Conservation (phyloP, 139 green algal species). For the Micromonas commoda region DNA sequence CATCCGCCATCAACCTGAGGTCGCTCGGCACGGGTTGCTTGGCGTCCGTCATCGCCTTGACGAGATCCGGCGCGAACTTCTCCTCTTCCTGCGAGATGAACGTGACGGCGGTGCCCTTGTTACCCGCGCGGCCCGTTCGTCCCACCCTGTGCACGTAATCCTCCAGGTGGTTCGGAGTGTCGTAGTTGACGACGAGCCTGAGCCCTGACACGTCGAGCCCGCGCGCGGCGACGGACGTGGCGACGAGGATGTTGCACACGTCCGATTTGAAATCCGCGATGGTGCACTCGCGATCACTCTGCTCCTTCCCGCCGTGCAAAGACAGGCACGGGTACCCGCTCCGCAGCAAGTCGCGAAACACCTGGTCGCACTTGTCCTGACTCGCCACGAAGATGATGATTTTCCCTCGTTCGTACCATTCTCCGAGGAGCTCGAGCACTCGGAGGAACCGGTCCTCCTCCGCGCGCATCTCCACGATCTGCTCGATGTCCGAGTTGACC, state of each 20-base stretch:
- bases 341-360: constrained; percentile 85
- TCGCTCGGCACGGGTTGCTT: constrained; percentile 65
- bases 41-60: constrained; percentile 84
- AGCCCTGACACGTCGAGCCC: constrained; percentile 93
- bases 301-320: constrained; percentile 96
- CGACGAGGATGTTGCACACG: constrained; percentile 80
- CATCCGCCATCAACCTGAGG: constrained; percentile 63
- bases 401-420: constrained; percentile 54
- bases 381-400: constrained; percentile 77
- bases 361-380: constrained; percentile 86
- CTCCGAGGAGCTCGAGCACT: constrained; percentile 86
- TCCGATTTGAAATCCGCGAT: constrained; percentile 90
- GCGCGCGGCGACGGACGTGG: constrained; percentile 73
- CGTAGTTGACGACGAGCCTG: constrained; percentile 94
- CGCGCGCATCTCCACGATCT: constrained; percentile 75
- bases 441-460: constrained; percentile 81
- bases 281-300: constrained; percentile 88
- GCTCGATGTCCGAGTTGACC: constrained; percentile 89
- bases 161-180: constrained; percentile 94
- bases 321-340: constrained; percentile 83
- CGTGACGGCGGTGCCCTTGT: constrained; percentile 88
- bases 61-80: constrained; percentile 83
- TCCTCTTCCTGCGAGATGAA: constrained; percentile 89
- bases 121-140: constrained; percentile 72
- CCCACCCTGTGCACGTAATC: constrained; percentile 95